Evolutionary conservation across 805 yeast species (phyloP), one percentile per base, ranked within the genome.

Genomic region (Ogataea methylovora): DNA sequence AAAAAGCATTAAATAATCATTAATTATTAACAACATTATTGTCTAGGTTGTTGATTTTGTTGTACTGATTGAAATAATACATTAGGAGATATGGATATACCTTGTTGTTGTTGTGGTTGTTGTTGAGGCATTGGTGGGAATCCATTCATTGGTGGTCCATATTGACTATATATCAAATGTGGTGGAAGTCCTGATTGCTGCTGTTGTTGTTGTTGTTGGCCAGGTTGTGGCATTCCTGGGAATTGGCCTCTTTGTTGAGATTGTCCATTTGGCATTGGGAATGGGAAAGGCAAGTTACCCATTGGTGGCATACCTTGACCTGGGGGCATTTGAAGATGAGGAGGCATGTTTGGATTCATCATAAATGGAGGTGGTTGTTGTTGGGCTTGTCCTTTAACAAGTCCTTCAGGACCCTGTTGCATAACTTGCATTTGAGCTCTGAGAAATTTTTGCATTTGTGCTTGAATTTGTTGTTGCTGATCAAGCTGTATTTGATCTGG

Each of bases 191-290:
- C 25, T 22, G 24, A n/a, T 13, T 34, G 37, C 16, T 40, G 45
- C 14, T 32, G 46, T n/a, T 37, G 44, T 18, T 42, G 43, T 27
- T 33, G 45, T 22, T 36, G 51, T 19, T 34, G 46, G 13, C 33
- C 51, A 20, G 30, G 49, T 15, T 30, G 44, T 28, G 33, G 46
- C 24, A 32, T 34, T 18, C 32, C 41, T 17, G 29, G 34, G 29
- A 8, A 10, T 27, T 37, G 48, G 7, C 28, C 38, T 21, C 34
- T 44, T 15, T 24, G 43, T 27, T 37, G 41, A 25, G 32, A 40
- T 25, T 32, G 39, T 23, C 13, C 33, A 25, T 27, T 36, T 25
- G 26, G 37, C 12, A 21, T 22, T 24, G 33, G 28, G n/a, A 24
- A 14, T 10, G 37, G 37, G 16, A 32, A 17, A 12, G 38, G 38